phyloP scores from a whole-genome alignment of 352 stramenopile species.

The Elongisporangium prolatum region DNA sequence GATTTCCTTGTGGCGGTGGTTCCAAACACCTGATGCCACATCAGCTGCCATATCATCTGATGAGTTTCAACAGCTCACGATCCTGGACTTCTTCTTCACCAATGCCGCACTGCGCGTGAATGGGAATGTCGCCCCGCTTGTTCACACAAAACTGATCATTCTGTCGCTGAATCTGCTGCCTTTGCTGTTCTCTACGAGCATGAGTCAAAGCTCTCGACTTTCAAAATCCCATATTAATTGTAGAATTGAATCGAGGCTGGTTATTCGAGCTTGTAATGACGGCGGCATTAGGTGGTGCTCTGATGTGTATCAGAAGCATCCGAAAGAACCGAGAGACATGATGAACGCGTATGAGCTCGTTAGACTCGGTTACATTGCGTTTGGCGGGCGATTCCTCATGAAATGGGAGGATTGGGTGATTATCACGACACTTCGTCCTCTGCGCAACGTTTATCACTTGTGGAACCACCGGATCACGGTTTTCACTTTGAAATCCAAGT shows the following conservation, averaged over 20 bases:
- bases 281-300: background rate
- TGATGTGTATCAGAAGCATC: background rate
- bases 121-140: conserved; percentile 17
- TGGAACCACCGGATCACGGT: too few species aligned
- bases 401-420: background rate
- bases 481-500: too few species aligned
- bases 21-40: conserved; percentile 2
- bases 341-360: background rate
- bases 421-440: background rate
- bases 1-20: conserved; percentile 1
- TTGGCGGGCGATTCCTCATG: background rate
- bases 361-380: background rate
- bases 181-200: background rate
- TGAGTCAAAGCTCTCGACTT: too few species aligned
- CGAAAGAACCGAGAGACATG: too few species aligned
- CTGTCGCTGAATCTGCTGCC: background rate
- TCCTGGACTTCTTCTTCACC: conserved; percentile 17
- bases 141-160: conserved; percentile 1
- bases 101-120: conserved; percentile 22
- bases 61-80: conserved; percentile 6
- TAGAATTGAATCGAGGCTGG: background rate
- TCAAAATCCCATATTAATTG: background rate
- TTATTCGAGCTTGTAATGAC: background rate
- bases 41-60: conserved; percentile 3
- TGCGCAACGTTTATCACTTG: too few species aligned